Conservation (phyloP, 2,329 filamentous ascomycete species). For the Phialemoniopsis sp. region DNA sequence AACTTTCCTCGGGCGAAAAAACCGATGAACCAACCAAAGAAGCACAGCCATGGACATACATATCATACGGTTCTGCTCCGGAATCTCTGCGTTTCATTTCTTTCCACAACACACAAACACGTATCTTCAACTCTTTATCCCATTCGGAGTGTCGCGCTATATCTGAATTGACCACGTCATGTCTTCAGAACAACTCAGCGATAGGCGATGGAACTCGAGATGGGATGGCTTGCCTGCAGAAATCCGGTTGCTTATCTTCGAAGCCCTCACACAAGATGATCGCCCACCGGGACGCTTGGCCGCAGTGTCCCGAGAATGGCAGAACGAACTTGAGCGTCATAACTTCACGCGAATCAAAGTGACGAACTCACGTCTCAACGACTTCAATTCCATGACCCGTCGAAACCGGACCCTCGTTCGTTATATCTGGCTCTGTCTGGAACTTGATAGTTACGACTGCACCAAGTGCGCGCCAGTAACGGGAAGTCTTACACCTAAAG, state of each 20-base stretch:
- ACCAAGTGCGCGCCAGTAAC: constrained; percentile 9
- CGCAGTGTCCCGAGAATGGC: constrained; percentile 25
- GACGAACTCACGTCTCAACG: constrained; percentile 18
- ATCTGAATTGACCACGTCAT: constrained; percentile 7
- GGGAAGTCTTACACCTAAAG: too few species aligned
- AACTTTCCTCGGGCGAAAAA: too few species aligned
- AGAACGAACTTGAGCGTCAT: constrained; percentile 18
- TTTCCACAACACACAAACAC: too few species aligned
- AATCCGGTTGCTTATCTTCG: constrained; percentile 16
- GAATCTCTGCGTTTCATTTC: too few species aligned
- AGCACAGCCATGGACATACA: too few species aligned
- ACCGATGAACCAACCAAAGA: too few species aligned
- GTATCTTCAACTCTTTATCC: too few species aligned
- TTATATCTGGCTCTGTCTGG: constrained; percentile 22
- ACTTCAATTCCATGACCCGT: constrained; percentile 19
- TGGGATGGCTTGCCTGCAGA: constrained; percentile 15
- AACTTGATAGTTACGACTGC: constrained; percentile 22
- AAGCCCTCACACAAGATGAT: constrained; percentile 13
- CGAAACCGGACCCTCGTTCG: constrained; percentile 20
- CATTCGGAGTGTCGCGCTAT: too few species aligned
- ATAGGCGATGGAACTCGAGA: constrained; percentile 7
- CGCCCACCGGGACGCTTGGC: constrained; percentile 16
- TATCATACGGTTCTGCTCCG: too few species aligned
- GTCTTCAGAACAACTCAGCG: constrained; percentile 8
- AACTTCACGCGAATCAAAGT: constrained; percentile 23